Evolutionary conservation across 192 early-diverging fungal genomes (phyloP), one percentile per base, ranked within the genome.

Genomic region (Dissophora globulifera): DNA sequence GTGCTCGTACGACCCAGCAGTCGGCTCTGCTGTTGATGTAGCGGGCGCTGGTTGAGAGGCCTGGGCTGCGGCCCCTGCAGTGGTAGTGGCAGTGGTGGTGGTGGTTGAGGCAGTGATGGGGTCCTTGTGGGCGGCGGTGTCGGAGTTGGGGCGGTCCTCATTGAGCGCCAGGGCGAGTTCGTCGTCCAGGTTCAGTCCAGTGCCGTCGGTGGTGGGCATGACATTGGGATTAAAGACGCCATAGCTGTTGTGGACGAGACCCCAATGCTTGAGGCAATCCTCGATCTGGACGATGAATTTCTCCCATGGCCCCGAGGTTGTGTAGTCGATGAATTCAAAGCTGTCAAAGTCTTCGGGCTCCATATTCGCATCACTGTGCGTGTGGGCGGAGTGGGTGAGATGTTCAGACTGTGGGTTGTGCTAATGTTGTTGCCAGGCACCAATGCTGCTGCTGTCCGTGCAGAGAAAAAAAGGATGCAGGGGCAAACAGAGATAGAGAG

Each of bases 281-380:
- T 92, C 91, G 43, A 92, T 82, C 3, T 83, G 69, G 35, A 86
- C 87, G 17, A 87, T 79, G 50, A 90, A 85, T 40, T 81, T 78
- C 50, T 92, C 91, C 82, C 88, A 90, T 40, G 83, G 79, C 25
- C 89, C 89, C 15, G 90, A 86, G 22, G 91, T 83, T 0, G 89
- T 91, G 78, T 92, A 91, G 78, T 91, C 89, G 9, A 91, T 86
- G 58, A 92, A 85, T 65, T 92, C 91, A 69, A 88, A 92, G 60
- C 80, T 83, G 38, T 92, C 91, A 67, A 91, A 89, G 61, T 86
- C 87, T 52, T 46, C 67, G 53, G 54, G 43, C 62, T 52, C 49
- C 32, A 64, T 53, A 48, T 38, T 42, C 31, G 35, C 16, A 19
- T 26, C 59, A 45, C 45, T 20, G 59, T 27, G 17, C 4, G 16